Conservation (phyloP, 2,329 filamentous ascomycete species). For the Beauveria asiatica region DNA sequence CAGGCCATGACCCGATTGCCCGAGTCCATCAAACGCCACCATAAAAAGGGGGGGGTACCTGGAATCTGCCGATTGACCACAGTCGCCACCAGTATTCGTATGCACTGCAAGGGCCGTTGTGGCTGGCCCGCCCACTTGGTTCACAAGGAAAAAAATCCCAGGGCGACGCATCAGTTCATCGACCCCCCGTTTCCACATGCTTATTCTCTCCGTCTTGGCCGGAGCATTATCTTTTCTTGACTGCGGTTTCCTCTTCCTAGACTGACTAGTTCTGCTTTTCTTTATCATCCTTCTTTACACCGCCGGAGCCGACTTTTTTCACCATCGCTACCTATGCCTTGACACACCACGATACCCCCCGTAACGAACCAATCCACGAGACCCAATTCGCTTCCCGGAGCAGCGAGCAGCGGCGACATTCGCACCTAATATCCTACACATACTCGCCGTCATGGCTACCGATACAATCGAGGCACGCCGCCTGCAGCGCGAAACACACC, state of each 20-base stretch:
- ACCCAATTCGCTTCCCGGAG: not conserved
- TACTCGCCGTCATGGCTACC: constrained; percentile 5
- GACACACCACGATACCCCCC: not conserved
- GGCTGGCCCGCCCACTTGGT: not conserved
- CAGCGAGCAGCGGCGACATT: not conserved
- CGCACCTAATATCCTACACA: not conserved
- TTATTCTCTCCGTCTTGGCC: not conserved
- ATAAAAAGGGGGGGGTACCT: not conserved
- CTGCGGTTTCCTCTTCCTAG: not conserved
- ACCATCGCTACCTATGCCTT: not conserved
- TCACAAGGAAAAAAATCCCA: not conserved
- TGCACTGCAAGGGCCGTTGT: not conserved
- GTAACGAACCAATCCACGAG: not conserved
- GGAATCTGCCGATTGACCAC: constrained; percentile 2
- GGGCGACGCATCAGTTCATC: constrained; percentile 8
- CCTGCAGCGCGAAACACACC: constrained; percentile 43
- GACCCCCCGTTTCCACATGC: constrained; percentile 10
- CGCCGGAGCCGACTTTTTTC: not conserved
- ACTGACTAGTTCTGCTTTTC: not conserved
- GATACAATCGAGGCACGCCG: constrained; percentile 31
- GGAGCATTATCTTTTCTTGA: not conserved
- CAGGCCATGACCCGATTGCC: too few species aligned
- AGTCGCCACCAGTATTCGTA: constrained; percentile 6
- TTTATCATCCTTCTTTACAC: not conserved
- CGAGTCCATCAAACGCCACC: not conserved